Percentiles rank a stretch among this genome's conserved stretches.
Conservation (phyloP, 75 land plant species). For the Chamaecyparis obtusa region DNA sequence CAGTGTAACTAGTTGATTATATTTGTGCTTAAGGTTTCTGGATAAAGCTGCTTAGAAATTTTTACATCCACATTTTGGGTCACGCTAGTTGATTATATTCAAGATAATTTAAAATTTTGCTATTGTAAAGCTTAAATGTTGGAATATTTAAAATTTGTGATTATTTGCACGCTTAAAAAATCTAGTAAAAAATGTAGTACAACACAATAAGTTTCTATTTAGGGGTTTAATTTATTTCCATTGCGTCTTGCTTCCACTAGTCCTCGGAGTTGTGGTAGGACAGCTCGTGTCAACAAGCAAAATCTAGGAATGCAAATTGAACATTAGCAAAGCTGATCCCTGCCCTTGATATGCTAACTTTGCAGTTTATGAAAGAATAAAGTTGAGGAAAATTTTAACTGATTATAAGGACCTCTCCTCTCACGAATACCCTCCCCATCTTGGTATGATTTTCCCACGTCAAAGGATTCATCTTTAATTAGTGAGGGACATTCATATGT, state of each 20-base stretch:
- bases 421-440: neutral
- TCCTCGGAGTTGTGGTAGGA: neutral
- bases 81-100: neutral
- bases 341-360: neutral
- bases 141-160: neutral
- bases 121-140: too few relatives aligned
- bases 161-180: too few relatives aligned
- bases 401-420: neutral
- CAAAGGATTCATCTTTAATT: neutral
- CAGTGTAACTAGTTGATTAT: too few relatives aligned
- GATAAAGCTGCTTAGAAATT: too few relatives aligned
- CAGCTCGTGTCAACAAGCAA: neutral
- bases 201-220: too few relatives aligned
- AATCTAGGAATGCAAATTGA: neutral
- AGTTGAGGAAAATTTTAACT: neutral
- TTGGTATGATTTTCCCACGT: neutral
- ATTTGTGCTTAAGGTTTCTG: too few relatives aligned
- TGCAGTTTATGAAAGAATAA: neutral
- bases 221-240: neutral
- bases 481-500: neutral
- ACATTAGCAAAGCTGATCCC: neutral
- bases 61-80: too few relatives aligned
- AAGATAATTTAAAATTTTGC: neutral
- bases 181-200: too few relatives aligned
- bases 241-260: neutral